Percentiles rank a stretch among this genome's conserved stretches.
Evolutionary conservation across 441 rosid genomes (phyloP).

Genomic region (Syzygium malaccense): DNA sequence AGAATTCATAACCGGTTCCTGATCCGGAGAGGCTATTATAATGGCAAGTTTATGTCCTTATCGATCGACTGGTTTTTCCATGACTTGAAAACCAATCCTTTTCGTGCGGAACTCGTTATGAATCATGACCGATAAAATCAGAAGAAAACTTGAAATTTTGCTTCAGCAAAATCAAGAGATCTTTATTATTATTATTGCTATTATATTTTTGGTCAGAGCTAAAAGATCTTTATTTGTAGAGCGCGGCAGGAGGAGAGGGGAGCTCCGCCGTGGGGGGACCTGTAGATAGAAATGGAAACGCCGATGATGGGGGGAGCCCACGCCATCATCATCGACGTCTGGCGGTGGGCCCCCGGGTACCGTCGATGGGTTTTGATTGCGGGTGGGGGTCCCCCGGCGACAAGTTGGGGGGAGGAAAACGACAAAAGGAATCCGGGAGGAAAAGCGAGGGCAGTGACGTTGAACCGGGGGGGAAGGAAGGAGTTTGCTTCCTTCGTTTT

Average conservation of each 20-base stretch:
- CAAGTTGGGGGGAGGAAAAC: neutral
- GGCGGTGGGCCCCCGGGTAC: neutral
- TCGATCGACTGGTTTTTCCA: neutral
- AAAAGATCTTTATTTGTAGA: neutral
- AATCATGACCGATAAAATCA: too few relatives aligned
- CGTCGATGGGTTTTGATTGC: neutral
- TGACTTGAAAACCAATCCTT: neutral
- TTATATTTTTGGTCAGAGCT: neutral
- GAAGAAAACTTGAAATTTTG: neutral
- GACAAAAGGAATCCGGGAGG: neutral
- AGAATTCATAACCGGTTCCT: neutral
- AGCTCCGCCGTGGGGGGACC: neutral
- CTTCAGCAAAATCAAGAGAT: neutral
- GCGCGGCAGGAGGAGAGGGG: neutral
- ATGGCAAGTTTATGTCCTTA: neutral
- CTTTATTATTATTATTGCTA: too few relatives aligned
- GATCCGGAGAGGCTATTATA: neutral
- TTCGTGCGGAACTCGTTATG: neutral
- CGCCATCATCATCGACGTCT: neutral
- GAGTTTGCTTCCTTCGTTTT: neutral
- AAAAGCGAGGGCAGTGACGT: neutral
- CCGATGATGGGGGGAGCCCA: neutral
- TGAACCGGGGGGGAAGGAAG: neutral
- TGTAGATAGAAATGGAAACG: neutral
- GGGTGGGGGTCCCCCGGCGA: neutral